phyloP scores from a whole-genome alignment of 371 early-diverging fungal species.

The Amoeboaphelidium protococcarum region DNA sequence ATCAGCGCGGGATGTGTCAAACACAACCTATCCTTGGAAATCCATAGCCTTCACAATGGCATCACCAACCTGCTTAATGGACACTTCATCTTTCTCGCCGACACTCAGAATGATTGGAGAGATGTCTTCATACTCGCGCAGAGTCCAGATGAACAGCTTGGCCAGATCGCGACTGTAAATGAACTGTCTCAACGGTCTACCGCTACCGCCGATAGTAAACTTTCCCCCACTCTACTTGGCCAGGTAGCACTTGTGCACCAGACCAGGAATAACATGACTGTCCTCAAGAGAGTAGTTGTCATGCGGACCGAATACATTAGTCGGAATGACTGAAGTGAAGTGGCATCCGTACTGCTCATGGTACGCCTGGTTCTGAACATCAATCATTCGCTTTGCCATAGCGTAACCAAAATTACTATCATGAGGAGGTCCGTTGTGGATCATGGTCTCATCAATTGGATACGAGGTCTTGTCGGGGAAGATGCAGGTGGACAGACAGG shows the following conservation, averaged over 20 bases:
- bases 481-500: conserved; percentile 62
- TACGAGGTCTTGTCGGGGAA: conserved; percentile 64
- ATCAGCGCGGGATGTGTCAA: conserved; percentile 47
- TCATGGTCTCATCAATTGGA: conserved; percentile 67
- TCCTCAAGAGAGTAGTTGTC: conserved; percentile 58
- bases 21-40: conserved; percentile 31
- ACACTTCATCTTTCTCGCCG: conserved; percentile 48
- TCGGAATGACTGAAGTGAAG: conserved; percentile 60
- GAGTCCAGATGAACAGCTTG: conserved; percentile 48
- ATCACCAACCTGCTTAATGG: conserved; percentile 52
- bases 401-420: conserved; percentile 65
- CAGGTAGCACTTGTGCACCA: conserved; percentile 59
- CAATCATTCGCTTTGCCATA: conserved; percentile 60
- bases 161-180: conserved; percentile 61
- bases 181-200: conserved; percentile 61
- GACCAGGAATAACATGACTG: conserved; percentile 56
- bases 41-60: conserved; percentile 36
- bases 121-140: conserved; percentile 47
- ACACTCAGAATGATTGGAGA: conserved; percentile 60
- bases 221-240: conserved; percentile 44
- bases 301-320: conserved; percentile 60
- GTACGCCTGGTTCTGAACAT: conserved; percentile 59
- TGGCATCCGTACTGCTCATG: conserved; percentile 49
- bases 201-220: conserved; percentile 46
- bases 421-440: conserved; percentile 63